These are phyloP conservation scores for Microsporum canis DNA, from an alignment of 2,329 filamentous ascomycete genomes.

Conservation along the genomic window DNA sequence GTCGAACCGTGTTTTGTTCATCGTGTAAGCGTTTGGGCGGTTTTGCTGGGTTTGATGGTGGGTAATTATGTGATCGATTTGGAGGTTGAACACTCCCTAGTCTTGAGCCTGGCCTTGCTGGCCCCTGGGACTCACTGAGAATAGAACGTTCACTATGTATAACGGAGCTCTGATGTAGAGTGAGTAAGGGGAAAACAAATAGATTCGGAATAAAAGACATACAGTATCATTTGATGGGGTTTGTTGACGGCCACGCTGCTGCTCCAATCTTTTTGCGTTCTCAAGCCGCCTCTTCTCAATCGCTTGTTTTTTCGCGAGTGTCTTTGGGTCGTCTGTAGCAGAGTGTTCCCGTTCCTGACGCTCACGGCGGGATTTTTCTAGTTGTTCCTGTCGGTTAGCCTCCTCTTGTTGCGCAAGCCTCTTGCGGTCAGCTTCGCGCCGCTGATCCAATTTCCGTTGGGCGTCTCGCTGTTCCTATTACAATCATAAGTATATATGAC, in stretches of 20 bases:
- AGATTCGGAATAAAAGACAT: slow-evolving; percentile 15
- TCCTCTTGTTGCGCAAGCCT: slow-evolving; percentile 52
- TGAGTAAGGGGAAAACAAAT: background rate
- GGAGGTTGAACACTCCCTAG: slow-evolving; percentile 43
- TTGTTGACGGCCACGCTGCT: slow-evolving; percentile 34
- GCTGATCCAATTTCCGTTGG: slow-evolving; percentile 68
- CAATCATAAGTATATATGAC: slow-evolving; percentile 1
- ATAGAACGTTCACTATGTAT: slow-evolving; percentile 23
- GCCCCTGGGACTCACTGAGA: slow-evolving; percentile 25
- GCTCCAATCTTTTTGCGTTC: slow-evolving; percentile 35
- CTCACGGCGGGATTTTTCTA: slow-evolving; percentile 48
- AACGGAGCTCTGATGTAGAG: slow-evolving; percentile 17
- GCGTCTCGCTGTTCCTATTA: slow-evolving; percentile 61
- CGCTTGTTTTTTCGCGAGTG: slow-evolving; percentile 51
- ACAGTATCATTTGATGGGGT: slow-evolving; percentile 28
- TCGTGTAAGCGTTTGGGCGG: slow-evolving; percentile 63
- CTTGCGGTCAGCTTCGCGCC: slow-evolving; percentile 69
- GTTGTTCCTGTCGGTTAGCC: slow-evolving; percentile 50
- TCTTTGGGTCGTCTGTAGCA: slow-evolving; percentile 51
- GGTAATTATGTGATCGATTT: slow-evolving; percentile 50
- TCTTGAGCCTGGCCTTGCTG: slow-evolving; percentile 41
- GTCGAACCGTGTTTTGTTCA: slow-evolving; percentile 42
- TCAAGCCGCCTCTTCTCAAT: slow-evolving; percentile 43
- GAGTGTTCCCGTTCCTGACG: slow-evolving; percentile 37
- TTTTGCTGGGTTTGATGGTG: slow-evolving; percentile 57